These are phyloP conservation scores for Ogataea ramenticola DNA, from an alignment of 805 yeast species.

Conservation along the genomic window DNA sequence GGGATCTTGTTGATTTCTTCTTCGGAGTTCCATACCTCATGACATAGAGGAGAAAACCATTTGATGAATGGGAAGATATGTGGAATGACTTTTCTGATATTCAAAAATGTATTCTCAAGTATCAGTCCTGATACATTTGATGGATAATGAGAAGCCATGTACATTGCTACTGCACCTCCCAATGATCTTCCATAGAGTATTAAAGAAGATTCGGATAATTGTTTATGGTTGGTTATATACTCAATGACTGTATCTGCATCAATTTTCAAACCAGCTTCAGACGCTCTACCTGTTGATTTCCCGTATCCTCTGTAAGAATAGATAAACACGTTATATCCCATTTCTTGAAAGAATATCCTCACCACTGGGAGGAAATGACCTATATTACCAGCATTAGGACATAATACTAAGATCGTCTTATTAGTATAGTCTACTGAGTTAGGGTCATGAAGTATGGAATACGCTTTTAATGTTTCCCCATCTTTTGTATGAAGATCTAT, in stretches of 20 bases:
- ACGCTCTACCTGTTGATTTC: slow-evolving; percentile 63
- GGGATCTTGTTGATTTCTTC: slow-evolving; percentile 43
- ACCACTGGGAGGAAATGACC: slow-evolving; percentile 86
- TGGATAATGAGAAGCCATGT: slow-evolving; percentile 59
- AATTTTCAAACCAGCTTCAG: slow-evolving; percentile 69
- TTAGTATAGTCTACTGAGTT: slow-evolving; percentile 32
- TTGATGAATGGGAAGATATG: slow-evolving; percentile 65
- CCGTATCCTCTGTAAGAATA: slow-evolving; percentile 94
- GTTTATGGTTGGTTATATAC: slow-evolving; percentile 47
- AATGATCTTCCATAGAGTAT: slow-evolving; percentile 81
- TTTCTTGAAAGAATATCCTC: slow-evolving; percentile 50
- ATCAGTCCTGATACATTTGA: slow-evolving; percentile 53
- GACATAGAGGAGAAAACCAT: slow-evolving; percentile 53
- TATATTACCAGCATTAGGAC: slow-evolving; percentile 95
- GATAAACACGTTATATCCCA: slow-evolving; percentile 71
- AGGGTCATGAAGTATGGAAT: slow-evolving; percentile 45
- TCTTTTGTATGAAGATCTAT: slow-evolving; percentile 59
- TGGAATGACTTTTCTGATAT: slow-evolving; percentile 64
- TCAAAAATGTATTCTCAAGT: slow-evolving; percentile 80
- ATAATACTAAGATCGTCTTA: slow-evolving; percentile 69
- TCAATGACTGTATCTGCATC: slow-evolving; percentile 74
- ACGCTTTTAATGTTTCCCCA: slow-evolving; percentile 62
- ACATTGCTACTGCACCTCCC: slow-evolving; percentile 92
- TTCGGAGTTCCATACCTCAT: slow-evolving; percentile 81
- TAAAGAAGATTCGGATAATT: slow-evolving; percentile 44